These are phyloP conservation scores for Pseudognaphalium luteoalbum DNA, from an alignment of 129 eudicot species.

Conservation along the genomic window DNA sequence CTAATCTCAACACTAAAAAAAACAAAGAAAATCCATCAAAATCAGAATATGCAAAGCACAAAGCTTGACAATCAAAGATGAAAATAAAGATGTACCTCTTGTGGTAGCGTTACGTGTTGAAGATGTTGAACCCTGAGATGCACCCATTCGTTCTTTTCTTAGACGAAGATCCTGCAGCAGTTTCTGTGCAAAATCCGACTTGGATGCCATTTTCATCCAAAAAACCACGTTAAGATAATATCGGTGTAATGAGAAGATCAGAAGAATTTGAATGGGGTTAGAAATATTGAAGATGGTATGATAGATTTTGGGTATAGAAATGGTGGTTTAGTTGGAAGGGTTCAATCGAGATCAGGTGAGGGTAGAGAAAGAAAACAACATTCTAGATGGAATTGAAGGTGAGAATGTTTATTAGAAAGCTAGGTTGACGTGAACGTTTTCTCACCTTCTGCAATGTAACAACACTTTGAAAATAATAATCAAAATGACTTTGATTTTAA, in stretches of 20 bases:
- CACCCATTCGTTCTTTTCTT: slow-evolving; percentile 75
- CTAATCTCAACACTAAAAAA: not conserved
- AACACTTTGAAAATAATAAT: slow-evolving; percentile 20
- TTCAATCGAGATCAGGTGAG: slow-evolving; percentile 33
- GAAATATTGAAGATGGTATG: slow-evolving; percentile 10
- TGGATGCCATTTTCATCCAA: slow-evolving; percentile 41
- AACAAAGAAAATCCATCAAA: not conserved
- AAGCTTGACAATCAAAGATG: slow-evolving; percentile 3
- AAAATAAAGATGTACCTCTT: slow-evolving; percentile 46
- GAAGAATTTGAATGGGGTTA: not conserved
- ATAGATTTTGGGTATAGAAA: slow-evolving; percentile 13
- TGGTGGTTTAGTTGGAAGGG: slow-evolving; percentile 23
- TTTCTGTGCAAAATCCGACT: slow-evolving; percentile 88
- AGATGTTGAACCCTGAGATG: slow-evolving; percentile 46
- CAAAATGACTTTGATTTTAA: slow-evolving; percentile 57
- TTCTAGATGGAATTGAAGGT: not conserved
- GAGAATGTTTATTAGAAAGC: slow-evolving; percentile 22
- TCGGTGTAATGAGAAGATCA: not conserved
- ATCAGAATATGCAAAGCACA: not conserved
- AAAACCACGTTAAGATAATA: not conserved
- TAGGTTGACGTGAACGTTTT: slow-evolving; percentile 50
- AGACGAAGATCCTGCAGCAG: slow-evolving; percentile 76
- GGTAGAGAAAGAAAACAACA: slow-evolving; percentile 25
- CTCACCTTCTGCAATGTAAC: slow-evolving; percentile 28
- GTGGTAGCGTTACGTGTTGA: slow-evolving; percentile 22